A percentile compares a stretch with the other conserved stretches of the same genome.
These are phyloP conservation scores for Neurospora cerealis DNA, from an alignment of 495 filamentous ascomycete species.

Conservation along the genomic window DNA sequence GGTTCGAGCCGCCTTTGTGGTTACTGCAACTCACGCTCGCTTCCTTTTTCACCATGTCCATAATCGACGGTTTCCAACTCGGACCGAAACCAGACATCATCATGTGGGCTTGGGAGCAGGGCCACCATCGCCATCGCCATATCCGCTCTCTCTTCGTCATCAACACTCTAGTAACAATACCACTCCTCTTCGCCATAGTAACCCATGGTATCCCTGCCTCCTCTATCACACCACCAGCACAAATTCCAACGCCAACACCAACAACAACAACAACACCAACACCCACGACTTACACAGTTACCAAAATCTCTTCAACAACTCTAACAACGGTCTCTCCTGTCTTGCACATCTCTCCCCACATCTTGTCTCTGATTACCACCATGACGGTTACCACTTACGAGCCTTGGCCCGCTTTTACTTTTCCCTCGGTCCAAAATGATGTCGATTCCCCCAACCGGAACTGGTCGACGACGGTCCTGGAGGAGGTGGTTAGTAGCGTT, in stretches of 20 bases:
- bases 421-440: too few species aligned
- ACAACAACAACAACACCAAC: background rate
- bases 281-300: background rate
- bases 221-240: too few species aligned
- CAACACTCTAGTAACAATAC: background rate
- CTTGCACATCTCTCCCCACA: background rate
- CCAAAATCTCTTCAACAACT: background rate
- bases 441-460: too few species aligned
- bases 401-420: background rate
- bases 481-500: background rate
- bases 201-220: too few species aligned
- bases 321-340: background rate
- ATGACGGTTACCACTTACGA: background rate
- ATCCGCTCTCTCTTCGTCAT: background rate
- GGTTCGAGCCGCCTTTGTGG: too few species aligned
- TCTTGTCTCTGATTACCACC: background rate
- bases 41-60: too few species aligned
- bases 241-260: background rate
- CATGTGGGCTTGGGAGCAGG: too few species aligned
- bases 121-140: background rate
- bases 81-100: too few species aligned
- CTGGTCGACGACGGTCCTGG: background rate
- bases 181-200: background rate
- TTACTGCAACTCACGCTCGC: too few species aligned
- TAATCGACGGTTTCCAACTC: too few species aligned